Percentiles rank a stretch among this genome's conserved stretches.
Conservation (phyloP, 192 early-diverging fungal species). For the Piromyces sp. region DNA sequence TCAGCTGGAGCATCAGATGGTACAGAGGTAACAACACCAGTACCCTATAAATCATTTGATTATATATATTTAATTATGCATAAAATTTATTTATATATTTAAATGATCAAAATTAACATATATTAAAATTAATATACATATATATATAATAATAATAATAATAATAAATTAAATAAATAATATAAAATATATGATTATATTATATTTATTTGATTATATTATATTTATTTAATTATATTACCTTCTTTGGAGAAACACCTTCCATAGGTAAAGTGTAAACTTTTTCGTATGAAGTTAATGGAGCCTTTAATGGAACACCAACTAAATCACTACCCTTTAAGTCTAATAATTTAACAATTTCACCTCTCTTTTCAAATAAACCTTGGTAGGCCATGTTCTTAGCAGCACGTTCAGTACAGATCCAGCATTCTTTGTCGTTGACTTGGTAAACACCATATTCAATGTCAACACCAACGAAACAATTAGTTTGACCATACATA, state of each 20-base stretch:
- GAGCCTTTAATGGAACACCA: constrained; percentile 79
- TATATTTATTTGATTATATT: too few relatives aligned
- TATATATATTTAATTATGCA: not conserved
- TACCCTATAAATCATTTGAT: constrained; percentile 34
- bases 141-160: too few relatives aligned
- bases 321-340: constrained; percentile 63
- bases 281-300: constrained; percentile 53
- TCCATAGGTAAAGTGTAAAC: constrained; percentile 97
- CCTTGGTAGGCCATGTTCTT: constrained; percentile 95
- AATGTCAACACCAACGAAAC: constrained; percentile 82
- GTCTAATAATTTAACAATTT: constrained; percentile 48
- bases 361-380: constrained; percentile 45
- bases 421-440: constrained; percentile 60
- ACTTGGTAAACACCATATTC: constrained; percentile 78
- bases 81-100: too few relatives aligned
- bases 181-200: too few relatives aligned
- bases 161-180: too few relatives aligned
- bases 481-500: constrained; percentile 99
- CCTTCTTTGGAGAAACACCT: constrained; percentile 74
- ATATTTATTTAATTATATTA: not conserved
- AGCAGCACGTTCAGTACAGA: constrained; percentile 81
- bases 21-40: constrained; percentile 95
- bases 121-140: too few relatives aligned
- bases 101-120: too few relatives aligned
- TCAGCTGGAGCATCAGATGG: constrained; percentile 98